These are phyloP conservation scores for Fremontodendron californicum DNA, from an alignment of 345 rosid species.

Conservation along the genomic window DNA sequence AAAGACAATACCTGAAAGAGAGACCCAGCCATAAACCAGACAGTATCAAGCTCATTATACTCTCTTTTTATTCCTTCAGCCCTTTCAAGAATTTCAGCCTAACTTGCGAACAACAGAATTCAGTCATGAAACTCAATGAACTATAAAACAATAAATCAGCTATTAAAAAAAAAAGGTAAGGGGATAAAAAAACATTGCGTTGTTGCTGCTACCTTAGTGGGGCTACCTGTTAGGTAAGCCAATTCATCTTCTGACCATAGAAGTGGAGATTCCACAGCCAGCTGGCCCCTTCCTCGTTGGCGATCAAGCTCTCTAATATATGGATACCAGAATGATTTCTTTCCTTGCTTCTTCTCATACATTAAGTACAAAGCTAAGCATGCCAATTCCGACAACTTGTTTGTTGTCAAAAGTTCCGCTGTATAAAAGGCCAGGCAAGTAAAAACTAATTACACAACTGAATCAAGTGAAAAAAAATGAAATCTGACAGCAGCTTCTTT, in stretches of 20 bases:
- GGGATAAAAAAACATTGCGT: neutral
- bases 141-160: neutral
- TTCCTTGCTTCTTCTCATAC: conserved; percentile 99
- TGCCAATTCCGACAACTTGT: conserved; percentile 88
- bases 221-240: conserved; percentile 88
- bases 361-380: conserved; percentile 90
- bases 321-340: conserved; percentile 90
- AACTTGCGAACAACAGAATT: conserved; percentile 24
- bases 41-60: conserved; percentile 90
- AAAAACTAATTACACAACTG: neutral
- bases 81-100: conserved; percentile 90
- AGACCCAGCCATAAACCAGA: conserved; percentile 99
- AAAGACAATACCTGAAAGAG: conserved; percentile 71
- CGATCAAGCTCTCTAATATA: conserved; percentile 97
- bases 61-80: conserved; percentile 91
- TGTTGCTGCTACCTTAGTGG: conserved; percentile 58
- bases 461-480: neutral
- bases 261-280: conserved; percentile 93
- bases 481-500: neutral
- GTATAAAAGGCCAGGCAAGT: conserved; percentile 18
- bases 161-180: neutral
- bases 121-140: conserved; percentile 19
- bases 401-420: conserved; percentile 90
- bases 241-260: conserved; percentile 86
- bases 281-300: conserved; percentile 90